Conservation (phyloP, 768 basidiomycete genomes). For the Boletus vermiculosoides region DNA sequence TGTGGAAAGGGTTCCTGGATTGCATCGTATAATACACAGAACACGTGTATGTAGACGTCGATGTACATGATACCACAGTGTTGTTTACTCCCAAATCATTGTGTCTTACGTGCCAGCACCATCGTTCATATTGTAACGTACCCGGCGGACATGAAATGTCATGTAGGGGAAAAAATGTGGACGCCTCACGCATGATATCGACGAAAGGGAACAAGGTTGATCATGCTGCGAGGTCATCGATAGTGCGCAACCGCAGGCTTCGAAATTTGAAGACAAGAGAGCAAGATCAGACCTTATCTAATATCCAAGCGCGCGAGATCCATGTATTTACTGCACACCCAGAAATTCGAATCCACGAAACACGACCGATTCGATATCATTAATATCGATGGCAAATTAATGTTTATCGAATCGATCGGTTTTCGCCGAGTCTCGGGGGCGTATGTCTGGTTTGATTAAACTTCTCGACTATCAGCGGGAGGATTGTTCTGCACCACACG, state of each 20-base stretch:
- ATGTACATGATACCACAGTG: neutral
- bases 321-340: neutral
- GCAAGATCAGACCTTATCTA: no score
- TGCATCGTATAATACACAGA: neutral
- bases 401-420: neutral
- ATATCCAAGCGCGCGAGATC: no score
- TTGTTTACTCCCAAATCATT: neutral
- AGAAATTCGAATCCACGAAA: neutral
- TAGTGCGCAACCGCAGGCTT: no score
- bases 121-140: neutral
- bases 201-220: no score
- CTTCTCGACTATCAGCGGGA: no score
- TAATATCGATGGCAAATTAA: neutral
- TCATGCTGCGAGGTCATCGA: neutral
- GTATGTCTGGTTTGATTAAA: no score
- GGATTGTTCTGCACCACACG: no score
- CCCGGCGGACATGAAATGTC: neutral
- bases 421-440: neutral
- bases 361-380: no score
- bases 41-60: neutral
- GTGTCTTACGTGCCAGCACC: neutral
- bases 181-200: no score
- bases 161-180: neutral
- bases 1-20: neutral
- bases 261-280: no score